Evolutionary conservation across 495 filamentous ascomycete genomes (phyloP), one percentile per base, ranked within the genome.

Genomic region (Hapsidospora chrysogenum): DNA sequence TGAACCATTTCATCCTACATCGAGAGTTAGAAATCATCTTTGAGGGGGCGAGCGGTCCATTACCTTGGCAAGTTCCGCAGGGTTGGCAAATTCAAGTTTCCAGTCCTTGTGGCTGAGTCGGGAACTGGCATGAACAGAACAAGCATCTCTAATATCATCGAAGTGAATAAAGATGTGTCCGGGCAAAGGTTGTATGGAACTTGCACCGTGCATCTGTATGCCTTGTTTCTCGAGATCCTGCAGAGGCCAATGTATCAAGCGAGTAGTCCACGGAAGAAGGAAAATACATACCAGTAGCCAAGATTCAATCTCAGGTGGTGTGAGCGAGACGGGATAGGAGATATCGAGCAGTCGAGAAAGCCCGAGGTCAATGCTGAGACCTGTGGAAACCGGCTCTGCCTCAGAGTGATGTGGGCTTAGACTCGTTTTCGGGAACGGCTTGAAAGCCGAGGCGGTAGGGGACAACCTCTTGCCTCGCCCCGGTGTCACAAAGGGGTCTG

Each of bases 71-170:
- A n/a, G n/a, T n/a, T n/a, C n/a, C 32, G 39, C 48, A 3, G 61
- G 51, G 14, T 54, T 52, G 14, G 78, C 55, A 35, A 64, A 71
- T 32, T 59, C 49, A 9, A 63, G 57, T 21, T 44, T 36, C 64
- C 71, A 78, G 25, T 63, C 58, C n/a, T 48, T 54, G 35, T 52
- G 47, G 30, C 56, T 48, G 21, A 60, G 41, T 6, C 56, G 48
- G 29, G 69, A 42, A 11, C 61, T 63, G 20, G 57, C 49, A 38
- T 61, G 58, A 13, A 63, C 54, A 15, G 57, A 57, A 28, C 52
- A 61, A 19, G 71, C 63, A 44, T 76, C 70, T 36, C 61, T 58
- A 29, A 78, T 66, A 40, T 80, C 68, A 10, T 57, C 49, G 41
- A 76, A 67, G 3, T 55, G 63, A 35, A 78, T 46, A 42, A 66